Evolutionary conservation across 2,329 filamentous ascomycete genomes (phyloP), one percentile per base, ranked within the genome.

Genomic region (Trichoderma pleuroti): DNA sequence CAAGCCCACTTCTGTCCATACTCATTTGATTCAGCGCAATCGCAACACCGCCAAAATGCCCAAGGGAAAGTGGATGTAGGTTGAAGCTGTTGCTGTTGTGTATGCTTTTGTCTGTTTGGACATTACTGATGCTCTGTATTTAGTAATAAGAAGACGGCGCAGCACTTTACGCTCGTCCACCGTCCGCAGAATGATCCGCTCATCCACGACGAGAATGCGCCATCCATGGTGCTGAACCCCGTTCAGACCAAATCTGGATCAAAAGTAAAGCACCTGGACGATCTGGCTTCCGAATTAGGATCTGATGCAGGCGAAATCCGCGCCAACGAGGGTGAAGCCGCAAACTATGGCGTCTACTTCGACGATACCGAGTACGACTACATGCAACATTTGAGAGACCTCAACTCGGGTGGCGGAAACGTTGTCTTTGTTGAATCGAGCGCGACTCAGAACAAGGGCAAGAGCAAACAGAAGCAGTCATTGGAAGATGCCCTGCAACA

Each of bases 351-450:
- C 74, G 89, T 99, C 74, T 99, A 92, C 85, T 99, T 87, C 81
- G 97, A 99, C 81, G 96, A 99, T 82, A 92, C 93, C 74, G 88
- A 93, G 78, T 99, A 99, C 82, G 96, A 99, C 82, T 99, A 99
- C 83, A 99, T 99, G 96, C 96, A 99, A 81, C 96, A 99, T 82
- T 85, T 99, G 86, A 92, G 94, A 69, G 96, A 98, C 76, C 84
- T 99, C n/a, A 91, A 91, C 70, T 81, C 84, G 56, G 93, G 88
- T 28, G 72, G 72, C 4, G 92, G 92, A 34, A 91, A 94, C 69
- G 89, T 91, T 34, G 90, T 94, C 61, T 98, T 97, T 78, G 87
- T 99, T 49, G 94, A 98, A 75, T 86, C 88, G n/a, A 86, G 88
- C 66, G 81, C 84, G 14, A 79, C 85, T n/a, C 86, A 86, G 69